Evolutionary conservation across 257 asterid species (phyloP).

Genomic region (Misopates orontium): DNA sequence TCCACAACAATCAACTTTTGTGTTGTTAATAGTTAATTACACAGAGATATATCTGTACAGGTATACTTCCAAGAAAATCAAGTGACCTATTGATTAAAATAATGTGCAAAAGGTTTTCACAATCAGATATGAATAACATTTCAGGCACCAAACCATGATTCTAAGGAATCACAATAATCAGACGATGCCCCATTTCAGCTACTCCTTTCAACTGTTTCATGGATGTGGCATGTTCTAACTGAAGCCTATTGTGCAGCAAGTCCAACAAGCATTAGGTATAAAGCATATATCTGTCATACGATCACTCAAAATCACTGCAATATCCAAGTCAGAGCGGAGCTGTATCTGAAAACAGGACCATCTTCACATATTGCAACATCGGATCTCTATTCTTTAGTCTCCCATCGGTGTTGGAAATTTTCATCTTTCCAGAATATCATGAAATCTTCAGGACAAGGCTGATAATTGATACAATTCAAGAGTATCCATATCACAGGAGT

Average conservation of each 20-base stretch:
- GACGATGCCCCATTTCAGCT: background rate
- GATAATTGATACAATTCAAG: constrained; percentile 24
- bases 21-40: constrained; percentile 15
- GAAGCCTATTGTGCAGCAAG: constrained; percentile 13
- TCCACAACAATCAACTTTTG: constrained; percentile 10
- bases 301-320: constrained; percentile 19
- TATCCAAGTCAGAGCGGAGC: constrained; percentile 22
- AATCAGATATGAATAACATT: constrained; percentile 2
- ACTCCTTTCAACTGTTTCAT: background rate
- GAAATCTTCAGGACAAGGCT: constrained; percentile 22
- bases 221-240: background rate
- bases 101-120: constrained; percentile 21
- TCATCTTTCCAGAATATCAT: constrained; percentile 27
- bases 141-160: constrained; percentile 22
- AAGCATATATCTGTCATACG: constrained; percentile 8
- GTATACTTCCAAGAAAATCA: constrained; percentile 14
- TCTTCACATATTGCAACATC: constrained; percentile 23
- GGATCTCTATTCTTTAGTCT: constrained; percentile 22
- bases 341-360: background rate
- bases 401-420: constrained; percentile 5
- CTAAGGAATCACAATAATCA: constrained; percentile 17
- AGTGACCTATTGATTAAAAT: constrained; percentile 25
- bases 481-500: constrained; percentile 17
- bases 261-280: constrained; percentile 5
- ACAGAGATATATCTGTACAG: constrained; percentile 38